Evolutionary conservation across 2,329 filamentous ascomycete species (phyloP).

Genomic region (Alternaria solani): DNA sequence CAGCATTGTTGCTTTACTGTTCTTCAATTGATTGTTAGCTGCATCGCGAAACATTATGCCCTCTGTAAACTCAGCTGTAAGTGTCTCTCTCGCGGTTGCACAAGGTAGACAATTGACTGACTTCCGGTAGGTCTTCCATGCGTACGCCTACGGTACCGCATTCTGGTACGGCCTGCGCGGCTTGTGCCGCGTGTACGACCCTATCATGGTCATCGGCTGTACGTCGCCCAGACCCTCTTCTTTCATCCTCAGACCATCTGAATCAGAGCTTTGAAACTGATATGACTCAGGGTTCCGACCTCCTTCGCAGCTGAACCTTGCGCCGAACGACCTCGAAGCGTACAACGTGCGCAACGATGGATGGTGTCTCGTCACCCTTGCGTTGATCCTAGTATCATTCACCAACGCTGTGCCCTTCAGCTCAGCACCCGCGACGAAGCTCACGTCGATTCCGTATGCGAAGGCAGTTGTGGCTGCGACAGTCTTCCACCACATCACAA

Average conservation of each 20-base stretch:
- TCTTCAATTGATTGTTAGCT: not conserved
- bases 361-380: constrained; percentile 39
- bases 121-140: constrained; percentile 28
- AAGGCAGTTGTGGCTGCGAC: constrained; percentile 34
- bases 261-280: constrained; percentile 5
- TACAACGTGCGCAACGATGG: constrained; percentile 38
- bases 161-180: constrained; percentile 39
- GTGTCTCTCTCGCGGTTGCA: not conserved
- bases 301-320: constrained; percentile 32
- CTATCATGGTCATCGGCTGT: constrained; percentile 37
- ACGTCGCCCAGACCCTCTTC: not conserved
- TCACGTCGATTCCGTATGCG: constrained; percentile 24
- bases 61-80: constrained; percentile 12
- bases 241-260: not conserved
- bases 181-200: constrained; percentile 34
- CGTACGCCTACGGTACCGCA: constrained; percentile 37
- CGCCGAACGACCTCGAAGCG: constrained; percentile 34
- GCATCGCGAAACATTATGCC: constrained; percentile 1
- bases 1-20: not conserved
- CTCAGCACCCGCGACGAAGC: constrained; percentile 7
- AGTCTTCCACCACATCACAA: constrained; percentile 33
- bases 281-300: constrained; percentile 31
- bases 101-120: not conserved
- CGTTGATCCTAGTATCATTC: constrained; percentile 32
- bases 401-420: constrained; percentile 31